These are phyloP conservation scores for Auricularia sp. DNA, from an alignment of 768 basidiomycete species.

Conservation along the genomic window DNA sequence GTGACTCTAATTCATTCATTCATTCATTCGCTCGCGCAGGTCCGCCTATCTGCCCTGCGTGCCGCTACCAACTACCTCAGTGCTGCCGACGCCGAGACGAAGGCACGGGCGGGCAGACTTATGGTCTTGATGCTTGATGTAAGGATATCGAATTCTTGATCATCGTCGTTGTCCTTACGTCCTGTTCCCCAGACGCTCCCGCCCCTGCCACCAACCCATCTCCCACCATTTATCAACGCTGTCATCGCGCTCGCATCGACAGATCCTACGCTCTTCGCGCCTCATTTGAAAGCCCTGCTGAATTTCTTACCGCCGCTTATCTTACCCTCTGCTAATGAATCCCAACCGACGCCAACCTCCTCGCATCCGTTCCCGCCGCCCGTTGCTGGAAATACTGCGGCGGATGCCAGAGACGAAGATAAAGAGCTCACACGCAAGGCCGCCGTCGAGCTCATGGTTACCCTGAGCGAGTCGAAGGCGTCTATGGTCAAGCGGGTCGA, in stretches of 20 bases:
- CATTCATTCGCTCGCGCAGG: slow-evolving; percentile 27
- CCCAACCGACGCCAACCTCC: slow-evolving; percentile 44
- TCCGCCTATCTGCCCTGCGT: slow-evolving; percentile 61
- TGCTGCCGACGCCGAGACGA: slow-evolving; percentile 49
- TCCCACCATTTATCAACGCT: slow-evolving; percentile 56
- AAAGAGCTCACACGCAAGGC: slow-evolving; percentile 59
- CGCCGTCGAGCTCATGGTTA: slow-evolving; percentile 76
- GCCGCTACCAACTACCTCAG: slow-evolving; percentile 63
- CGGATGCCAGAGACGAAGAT: slow-evolving; percentile 46
- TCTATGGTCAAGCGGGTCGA: slow-evolving; percentile 56
- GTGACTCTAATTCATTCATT: background rate
- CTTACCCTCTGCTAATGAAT: slow-evolving; percentile 44
- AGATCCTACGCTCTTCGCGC: slow-evolving; percentile 61
- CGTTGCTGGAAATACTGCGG: slow-evolving; percentile 22
- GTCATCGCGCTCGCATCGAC: slow-evolving; percentile 62
- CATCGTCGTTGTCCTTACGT: background rate
- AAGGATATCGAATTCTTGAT: background rate
- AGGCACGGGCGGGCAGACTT: slow-evolving; percentile 48
- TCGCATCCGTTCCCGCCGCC: slow-evolving; percentile 32
- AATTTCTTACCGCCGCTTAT: slow-evolving; percentile 62
- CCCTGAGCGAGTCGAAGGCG: slow-evolving; percentile 64
- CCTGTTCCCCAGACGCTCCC: slow-evolving; percentile 40
- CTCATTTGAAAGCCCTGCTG: slow-evolving; percentile 59
- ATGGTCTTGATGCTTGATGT: slow-evolving; percentile 58
- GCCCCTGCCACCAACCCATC: slow-evolving; percentile 39